These are phyloP conservation scores for Aspergillus sclerotioniger DNA, from an alignment of 495 filamentous ascomycete genomes.

Conservation along the genomic window DNA sequence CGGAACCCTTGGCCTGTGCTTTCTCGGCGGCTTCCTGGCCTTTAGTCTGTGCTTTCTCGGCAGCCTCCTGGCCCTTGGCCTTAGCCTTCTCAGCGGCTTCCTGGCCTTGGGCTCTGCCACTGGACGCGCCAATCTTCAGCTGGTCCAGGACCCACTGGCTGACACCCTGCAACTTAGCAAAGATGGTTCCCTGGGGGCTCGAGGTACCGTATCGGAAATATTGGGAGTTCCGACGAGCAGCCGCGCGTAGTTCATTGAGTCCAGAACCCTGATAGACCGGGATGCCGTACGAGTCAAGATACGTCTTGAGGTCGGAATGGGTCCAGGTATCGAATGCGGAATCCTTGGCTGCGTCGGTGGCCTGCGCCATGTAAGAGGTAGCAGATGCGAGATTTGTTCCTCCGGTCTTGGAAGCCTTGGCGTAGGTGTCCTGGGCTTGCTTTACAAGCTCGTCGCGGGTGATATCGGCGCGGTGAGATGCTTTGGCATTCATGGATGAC, in stretches of 20 bases:
- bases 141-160: conserved; percentile 61
- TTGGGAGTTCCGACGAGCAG: conserved; percentile 67
- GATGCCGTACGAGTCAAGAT: conserved; percentile 78
- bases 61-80: conserved; percentile 32
- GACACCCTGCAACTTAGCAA: conserved; percentile 58
- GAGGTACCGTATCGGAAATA: conserved; percentile 78
- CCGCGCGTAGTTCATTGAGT: conserved; percentile 61
- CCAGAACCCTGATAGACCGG: conserved; percentile 68
- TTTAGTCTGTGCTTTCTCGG: conserved; percentile 41
- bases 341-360: conserved; percentile 68
- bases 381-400: conserved; percentile 68
- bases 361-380: conserved; percentile 67
- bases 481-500: conserved; percentile 65
- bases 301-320: conserved; percentile 74
- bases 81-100: conserved; percentile 48
- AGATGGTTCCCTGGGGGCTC: conserved; percentile 61
- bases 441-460: conserved; percentile 71
- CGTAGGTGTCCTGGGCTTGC: conserved; percentile 68
- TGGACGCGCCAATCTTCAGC: conserved; percentile 61
- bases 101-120: conserved; percentile 57
- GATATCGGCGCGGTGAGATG: conserved; percentile 59
- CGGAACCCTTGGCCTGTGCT: conserved; percentile 21
- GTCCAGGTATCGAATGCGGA: conserved; percentile 78
- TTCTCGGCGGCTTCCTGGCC: conserved; percentile 51
- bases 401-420: conserved; percentile 66